Base-by-base conservation (phyloP, 2,329 filamentous ascomycete genomes). In the Furcasterigmium furcatum region DNA sequence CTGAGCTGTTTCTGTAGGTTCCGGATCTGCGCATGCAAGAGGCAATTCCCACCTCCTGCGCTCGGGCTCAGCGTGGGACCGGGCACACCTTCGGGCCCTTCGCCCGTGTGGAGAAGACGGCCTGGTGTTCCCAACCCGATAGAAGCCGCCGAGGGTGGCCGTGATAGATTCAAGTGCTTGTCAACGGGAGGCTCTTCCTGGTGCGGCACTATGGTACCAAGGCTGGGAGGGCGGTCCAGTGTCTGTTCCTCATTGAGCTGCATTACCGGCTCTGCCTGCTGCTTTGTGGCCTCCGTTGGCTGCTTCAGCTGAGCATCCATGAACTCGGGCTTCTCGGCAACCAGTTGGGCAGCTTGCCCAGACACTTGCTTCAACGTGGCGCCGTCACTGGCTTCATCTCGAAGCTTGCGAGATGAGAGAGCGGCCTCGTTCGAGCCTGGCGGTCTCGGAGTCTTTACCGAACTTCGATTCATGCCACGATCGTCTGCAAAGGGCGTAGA, bases 21-120 rank as follows among this genome's bases (percentile, higher is more conserved):
- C 14, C 70, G 67, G 13, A 81, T 72, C 52, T 78, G 76, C 0
- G 62, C 58, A 52, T 79, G 70, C 4, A 80, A 60, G 4, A 65
- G 48, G 2, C 64, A 61, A 24, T 57, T 65, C 3, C 62, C 60
- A 25, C 60, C 61, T 10, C 55, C 48, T 10, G 55, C 47, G 22
- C 55, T 53, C 29, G 55, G 54, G 21, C 52, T 56, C 16, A 52
- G 50, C 5, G 53, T 42, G 40, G 40, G 9, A 42, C 40, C 13
- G 40, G 40, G 10, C 32, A 27, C 27, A 20, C 30, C 40, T 5
- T 30, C 25, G 4, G n/a, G 29, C 4, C 21, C 40, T 4, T 22
- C 19, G 16, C 14, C 21, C n/a, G n/a, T n/a, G 8, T 34, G 19
- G 14, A 24, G 38, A 27, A 24, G n/a, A 40, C 25, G 38, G 4